These are phyloP conservation scores for Voacanga thouarsii DNA, from an alignment of 257 asterid genomes.

Conservation along the genomic window DNA sequence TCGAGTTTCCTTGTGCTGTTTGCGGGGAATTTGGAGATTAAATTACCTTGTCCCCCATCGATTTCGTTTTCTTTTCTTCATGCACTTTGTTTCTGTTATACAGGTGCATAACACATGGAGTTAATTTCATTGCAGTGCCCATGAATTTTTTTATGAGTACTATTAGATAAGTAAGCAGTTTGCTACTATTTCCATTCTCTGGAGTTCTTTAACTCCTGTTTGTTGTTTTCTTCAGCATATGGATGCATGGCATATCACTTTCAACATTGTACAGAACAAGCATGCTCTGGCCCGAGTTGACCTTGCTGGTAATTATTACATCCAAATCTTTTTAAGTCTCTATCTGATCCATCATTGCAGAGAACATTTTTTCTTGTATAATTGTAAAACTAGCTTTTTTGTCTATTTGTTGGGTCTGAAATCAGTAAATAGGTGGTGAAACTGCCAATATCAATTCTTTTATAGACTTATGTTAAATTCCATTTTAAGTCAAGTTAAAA, in stretches of 20 bases:
- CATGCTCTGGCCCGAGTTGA: slow-evolving; percentile 85
- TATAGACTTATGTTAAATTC: background rate
- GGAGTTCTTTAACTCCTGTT: background rate
- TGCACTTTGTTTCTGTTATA: slow-evolving; percentile 51
- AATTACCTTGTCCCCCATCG: background rate
- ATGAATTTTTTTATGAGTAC: slow-evolving; percentile 1
- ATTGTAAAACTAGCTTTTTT: background rate
- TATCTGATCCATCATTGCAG: background rate
- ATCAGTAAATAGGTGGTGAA: background rate
- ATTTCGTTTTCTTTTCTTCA: background rate
- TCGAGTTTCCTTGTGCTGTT: background rate
- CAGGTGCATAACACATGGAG: slow-evolving; percentile 44
- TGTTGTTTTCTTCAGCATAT: slow-evolving; percentile 55
- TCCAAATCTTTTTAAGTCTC: background rate
- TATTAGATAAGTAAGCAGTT: background rate
- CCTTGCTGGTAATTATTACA: slow-evolving; percentile 64
- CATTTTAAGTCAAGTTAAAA: background rate
- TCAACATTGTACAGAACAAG: slow-evolving; percentile 89
- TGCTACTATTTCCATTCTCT: background rate
- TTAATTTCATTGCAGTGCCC: slow-evolving; percentile 6
- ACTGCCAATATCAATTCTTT: background rate
- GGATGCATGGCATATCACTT: slow-evolving; percentile 95
- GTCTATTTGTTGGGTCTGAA: background rate
- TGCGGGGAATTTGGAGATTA: background rate
- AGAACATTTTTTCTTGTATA: background rate